These are phyloP conservation scores for Euryodendron excelsum DNA, from an alignment of 148 eudicot species.

Conservation along the genomic window DNA sequence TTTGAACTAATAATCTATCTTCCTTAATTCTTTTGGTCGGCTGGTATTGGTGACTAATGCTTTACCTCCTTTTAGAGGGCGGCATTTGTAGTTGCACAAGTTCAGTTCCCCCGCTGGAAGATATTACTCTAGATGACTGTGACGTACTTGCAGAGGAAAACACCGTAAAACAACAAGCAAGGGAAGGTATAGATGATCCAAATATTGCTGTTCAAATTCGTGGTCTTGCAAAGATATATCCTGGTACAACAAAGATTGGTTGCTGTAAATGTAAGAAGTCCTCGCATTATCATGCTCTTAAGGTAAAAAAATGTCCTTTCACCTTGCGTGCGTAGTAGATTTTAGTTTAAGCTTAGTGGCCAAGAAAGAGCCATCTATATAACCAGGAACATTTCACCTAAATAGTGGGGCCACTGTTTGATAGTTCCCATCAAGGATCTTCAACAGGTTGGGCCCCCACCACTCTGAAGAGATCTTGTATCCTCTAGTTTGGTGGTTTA, in stretches of 20 bases:
- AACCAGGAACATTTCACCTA: background rate
- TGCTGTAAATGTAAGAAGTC: slow-evolving; percentile 73
- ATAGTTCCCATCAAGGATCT: background rate
- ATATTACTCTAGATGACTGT: slow-evolving; percentile 64
- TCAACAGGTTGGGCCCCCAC: background rate
- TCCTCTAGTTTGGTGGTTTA: background rate
- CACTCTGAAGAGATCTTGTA: background rate
- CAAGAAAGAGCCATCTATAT: background rate
- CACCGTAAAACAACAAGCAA: slow-evolving; percentile 56
- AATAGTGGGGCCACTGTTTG: background rate
- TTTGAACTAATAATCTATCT: slow-evolving; percentile 4
- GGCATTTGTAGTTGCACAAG: slow-evolving; percentile 72
- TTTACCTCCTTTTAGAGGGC: slow-evolving; percentile 40
- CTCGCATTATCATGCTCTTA: slow-evolving; percentile 79
- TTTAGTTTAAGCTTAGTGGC: background rate
- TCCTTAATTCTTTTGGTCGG: slow-evolving; percentile 7
- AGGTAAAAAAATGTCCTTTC: slow-evolving; percentile 41
- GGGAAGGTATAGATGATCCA: slow-evolving; percentile 53
- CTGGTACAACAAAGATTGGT: slow-evolving; percentile 56
- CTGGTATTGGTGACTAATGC: background rate
- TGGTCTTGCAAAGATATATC: slow-evolving; percentile 78
- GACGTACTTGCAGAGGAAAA: slow-evolving; percentile 88
- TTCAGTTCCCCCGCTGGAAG: slow-evolving; percentile 44
- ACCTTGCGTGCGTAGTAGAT: background rate
- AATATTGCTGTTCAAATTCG: slow-evolving; percentile 81